Evolutionary conservation across 257 asterid species (phyloP), one percentile per base, ranked within the genome.

Genomic region (Sherardia arvensis): DNA sequence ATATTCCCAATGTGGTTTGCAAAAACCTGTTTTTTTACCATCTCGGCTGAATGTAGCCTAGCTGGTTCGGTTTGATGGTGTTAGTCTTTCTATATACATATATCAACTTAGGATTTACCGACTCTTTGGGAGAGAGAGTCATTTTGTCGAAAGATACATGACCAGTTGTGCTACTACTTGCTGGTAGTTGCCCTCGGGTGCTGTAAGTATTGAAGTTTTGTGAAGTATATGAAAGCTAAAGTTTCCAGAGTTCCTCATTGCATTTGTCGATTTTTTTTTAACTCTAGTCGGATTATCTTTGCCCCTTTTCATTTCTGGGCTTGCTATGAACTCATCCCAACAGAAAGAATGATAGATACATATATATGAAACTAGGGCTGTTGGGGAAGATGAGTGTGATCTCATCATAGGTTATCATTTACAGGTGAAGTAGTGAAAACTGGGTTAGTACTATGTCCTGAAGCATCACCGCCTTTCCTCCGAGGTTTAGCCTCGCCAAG

Each of bases 401-500:
- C 47, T 53, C 56, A 66, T 69, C n/a, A 68, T 68, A 66, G 28
- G 27, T 61, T 69, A 20, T 64, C 81, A 73, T 69, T 66, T 77
- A 77, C 76, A 73, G 81, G 81, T 68, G 74, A 66, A 33, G 79
- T 67, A 63, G 76, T 73, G 54, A 77, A 77, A 26, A 77, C 48
- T 36, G 79, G 76, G 71, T 38, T 66, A 40, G 73, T 77, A 62
- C 57, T 76, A 60, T 76, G 22, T 33, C 64, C 53, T 12, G 29
- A 36, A 69, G 12, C 48, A 6, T 14, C 62, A 51, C 76, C 65
- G 63, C 78, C 70, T 64, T 80, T 80, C 60, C 84, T 69, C 57
- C 84, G 62, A 32, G 84, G 84, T 69, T 76, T 80, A 20, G 84
- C 84, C 47, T 80, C 84, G 23, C 70, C 79, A 23, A 80, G 80